A percentile compares a stretch with the other conserved stretches of the same genome.
Conservation (phyloP, 2,329 filamentous ascomycete species). For the Fusarium fracticaudum region DNA sequence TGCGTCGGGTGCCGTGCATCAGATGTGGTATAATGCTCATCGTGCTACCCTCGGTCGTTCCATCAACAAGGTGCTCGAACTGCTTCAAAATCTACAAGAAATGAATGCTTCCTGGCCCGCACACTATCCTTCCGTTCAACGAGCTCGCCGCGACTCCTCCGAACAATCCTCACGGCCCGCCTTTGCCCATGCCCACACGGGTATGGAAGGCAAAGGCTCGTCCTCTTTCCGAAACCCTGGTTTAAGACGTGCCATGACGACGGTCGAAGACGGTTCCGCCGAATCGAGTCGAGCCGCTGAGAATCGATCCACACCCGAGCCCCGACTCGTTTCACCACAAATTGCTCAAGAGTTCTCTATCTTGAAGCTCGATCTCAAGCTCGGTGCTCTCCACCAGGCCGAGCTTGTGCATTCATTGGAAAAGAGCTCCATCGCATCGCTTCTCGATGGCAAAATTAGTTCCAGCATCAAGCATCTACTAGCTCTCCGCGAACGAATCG, state of each 20-base stretch:
- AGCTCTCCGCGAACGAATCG: slow-evolving; percentile 89
- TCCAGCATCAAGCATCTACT: slow-evolving; percentile 92
- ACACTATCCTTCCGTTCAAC: slow-evolving; percentile 88
- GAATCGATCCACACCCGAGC: slow-evolving; percentile 70
- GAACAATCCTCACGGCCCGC: slow-evolving; percentile 66
- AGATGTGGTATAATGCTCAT: slow-evolving; percentile 95
- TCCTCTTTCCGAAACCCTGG: slow-evolving; percentile 57
- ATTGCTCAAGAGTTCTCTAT: slow-evolving; percentile 97
- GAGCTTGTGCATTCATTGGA: slow-evolving; percentile 95
- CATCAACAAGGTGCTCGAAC: slow-evolving; percentile 86
- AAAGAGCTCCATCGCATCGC: slow-evolving; percentile 86
- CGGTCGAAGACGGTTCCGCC: slow-evolving; percentile 62
- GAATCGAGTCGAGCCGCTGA: slow-evolving; percentile 81
- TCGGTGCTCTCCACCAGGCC: slow-evolving; percentile 84
- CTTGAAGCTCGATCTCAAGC: slow-evolving; percentile 91
- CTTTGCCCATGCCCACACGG: slow-evolving; percentile 71
- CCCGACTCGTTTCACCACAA: slow-evolving; percentile 87
- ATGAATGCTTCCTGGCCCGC: slow-evolving; percentile 95
- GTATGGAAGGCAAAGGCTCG: slow-evolving; percentile 58
- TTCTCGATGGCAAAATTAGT: slow-evolving; percentile 93
- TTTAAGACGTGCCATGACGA: slow-evolving; percentile 77
- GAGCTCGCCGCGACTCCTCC: slow-evolving; percentile 58
- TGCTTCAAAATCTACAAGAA: slow-evolving; percentile 82
- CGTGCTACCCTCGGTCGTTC: slow-evolving; percentile 85
- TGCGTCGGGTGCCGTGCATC: slow-evolving; percentile 86